phyloP scores from a whole-genome alignment of 495 filamentous ascomycete species.

The Aspergillus funiculosus region DNA sequence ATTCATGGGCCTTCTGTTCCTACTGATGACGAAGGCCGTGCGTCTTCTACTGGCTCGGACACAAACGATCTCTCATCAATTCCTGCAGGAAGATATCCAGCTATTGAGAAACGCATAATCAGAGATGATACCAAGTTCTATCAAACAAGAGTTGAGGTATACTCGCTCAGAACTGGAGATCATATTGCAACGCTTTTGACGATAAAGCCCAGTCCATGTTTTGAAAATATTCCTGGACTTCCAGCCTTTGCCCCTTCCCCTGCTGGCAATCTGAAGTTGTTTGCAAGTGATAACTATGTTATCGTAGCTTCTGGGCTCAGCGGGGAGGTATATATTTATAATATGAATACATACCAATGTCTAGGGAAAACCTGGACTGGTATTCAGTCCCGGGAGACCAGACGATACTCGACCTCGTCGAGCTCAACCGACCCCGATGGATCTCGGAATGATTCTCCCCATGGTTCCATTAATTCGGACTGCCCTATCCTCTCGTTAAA shows the following conservation, averaged over 20 bases:
- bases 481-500: conserved; percentile 68
- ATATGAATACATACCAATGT: conserved; percentile 62
- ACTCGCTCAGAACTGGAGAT: conserved; percentile 64
- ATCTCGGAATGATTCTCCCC: conserved; percentile 43
- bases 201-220: conserved; percentile 42
- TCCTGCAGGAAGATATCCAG: conserved; percentile 19
- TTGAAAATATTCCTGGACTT: conserved; percentile 39
- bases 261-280: conserved; percentile 63
- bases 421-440: conserved; percentile 50
- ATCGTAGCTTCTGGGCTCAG: conserved; percentile 72
- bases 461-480: conserved; percentile 42
- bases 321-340: conserved; percentile 79
- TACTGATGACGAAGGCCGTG: conserved; percentile 30
- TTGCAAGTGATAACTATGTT: conserved; percentile 59
- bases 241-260: conserved; percentile 52
- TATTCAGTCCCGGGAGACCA: conserved; percentile 52
- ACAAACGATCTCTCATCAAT: conserved; percentile 31
- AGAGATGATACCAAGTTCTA: conserved; percentile 50
- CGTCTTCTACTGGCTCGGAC: conserved; percentile 36
- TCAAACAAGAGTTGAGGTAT: conserved; percentile 81
- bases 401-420: conserved; percentile 49
- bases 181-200: conserved; percentile 65
- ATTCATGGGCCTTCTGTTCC: conserved; percentile 64
- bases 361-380: conserved; percentile 85
- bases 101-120: conserved; percentile 23